Evolutionary conservation across 208 protist species (phyloP).

Genomic region (Acanthamoeba comandoni): DNA sequence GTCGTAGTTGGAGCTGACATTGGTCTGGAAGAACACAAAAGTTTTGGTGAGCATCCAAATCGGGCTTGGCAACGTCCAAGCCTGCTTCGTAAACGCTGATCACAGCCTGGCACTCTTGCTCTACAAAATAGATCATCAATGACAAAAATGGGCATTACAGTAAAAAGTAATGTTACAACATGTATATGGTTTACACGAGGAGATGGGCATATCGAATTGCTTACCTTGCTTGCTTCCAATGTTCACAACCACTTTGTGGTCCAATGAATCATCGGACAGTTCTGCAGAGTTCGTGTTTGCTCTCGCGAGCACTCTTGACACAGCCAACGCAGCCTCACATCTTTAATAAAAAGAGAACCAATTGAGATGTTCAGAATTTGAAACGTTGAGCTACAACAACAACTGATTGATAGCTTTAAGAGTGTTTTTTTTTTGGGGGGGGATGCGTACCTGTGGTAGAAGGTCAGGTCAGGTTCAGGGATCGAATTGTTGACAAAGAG

Average conservation of each 20-base stretch:
- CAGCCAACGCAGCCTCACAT: slow-evolving; percentile 20
- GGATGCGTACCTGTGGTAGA: slow-evolving; percentile 57
- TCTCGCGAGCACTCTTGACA: slow-evolving; percentile 54
- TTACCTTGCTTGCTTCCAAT: no score
- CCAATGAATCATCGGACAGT: slow-evolving; percentile 71
- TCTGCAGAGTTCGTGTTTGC: slow-evolving; percentile 44
- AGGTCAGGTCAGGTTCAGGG: slow-evolving; percentile 29
- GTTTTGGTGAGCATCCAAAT: slow-evolving; percentile 64
- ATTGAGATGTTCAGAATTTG: no score
- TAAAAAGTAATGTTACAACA: no score
- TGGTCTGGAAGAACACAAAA: slow-evolving; percentile 74
- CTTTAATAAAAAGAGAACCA: no score
- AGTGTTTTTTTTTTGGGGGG: no score
- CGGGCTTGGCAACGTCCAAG: slow-evolving; percentile 69
- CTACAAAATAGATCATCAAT: no score
- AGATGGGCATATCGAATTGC: no score
- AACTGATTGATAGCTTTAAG: background rate
- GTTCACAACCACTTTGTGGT: slow-evolving; percentile 60
- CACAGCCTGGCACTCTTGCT: no score
- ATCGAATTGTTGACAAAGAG: slow-evolving; percentile 54
- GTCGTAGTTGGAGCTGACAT: slow-evolving; percentile 39
- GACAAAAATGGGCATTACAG: no score
- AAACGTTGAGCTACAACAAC: no score
- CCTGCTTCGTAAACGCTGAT: slow-evolving; percentile 71
- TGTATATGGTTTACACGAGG: no score